These are phyloP conservation scores for Fusarium tupiense DNA, from an alignment of 2,329 filamentous ascomycete genomes.

Conservation along the genomic window DNA sequence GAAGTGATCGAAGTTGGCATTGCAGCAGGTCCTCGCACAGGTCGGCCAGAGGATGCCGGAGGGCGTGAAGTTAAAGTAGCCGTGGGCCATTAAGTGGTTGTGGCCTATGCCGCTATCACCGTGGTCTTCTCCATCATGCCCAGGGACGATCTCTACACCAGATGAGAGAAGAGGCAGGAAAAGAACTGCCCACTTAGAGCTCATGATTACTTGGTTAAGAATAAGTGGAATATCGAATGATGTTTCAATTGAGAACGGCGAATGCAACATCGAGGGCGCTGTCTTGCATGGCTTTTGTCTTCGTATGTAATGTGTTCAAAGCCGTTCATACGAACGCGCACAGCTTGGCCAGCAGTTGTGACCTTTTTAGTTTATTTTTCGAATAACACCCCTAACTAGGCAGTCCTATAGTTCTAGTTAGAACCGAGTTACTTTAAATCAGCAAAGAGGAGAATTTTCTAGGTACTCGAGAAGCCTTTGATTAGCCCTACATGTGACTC, in stretches of 20 bases:
- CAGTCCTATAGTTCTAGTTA: neutral
- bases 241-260: neutral
- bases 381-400: neutral
- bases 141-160: too few relatives aligned
- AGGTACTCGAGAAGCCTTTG: neutral
- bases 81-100: too few relatives aligned
- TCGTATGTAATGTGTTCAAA: neutral
- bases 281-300: neutral
- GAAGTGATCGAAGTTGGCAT: too few relatives aligned
- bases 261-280: neutral
- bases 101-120: too few relatives aligned
- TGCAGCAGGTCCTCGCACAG: too few relatives aligned
- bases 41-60: too few relatives aligned
- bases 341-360: fast-evolving
- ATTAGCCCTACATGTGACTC: neutral
- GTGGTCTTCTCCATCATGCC: neutral
- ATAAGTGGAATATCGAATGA: fast-evolving
- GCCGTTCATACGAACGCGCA: fast-evolving
- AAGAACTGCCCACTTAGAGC: neutral
- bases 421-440: neutral
- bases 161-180: neutral
- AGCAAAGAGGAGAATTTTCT: fast-evolving
- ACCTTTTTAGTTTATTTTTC: neutral
- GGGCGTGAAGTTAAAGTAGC: too few relatives aligned
- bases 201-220: fast-evolving